Percentiles rank a stretch among this genome's conserved stretches.
phyloP scores from a whole-genome alignment of 768 basidiomycete genomes.

The Collybiopsis luxurians region DNA sequence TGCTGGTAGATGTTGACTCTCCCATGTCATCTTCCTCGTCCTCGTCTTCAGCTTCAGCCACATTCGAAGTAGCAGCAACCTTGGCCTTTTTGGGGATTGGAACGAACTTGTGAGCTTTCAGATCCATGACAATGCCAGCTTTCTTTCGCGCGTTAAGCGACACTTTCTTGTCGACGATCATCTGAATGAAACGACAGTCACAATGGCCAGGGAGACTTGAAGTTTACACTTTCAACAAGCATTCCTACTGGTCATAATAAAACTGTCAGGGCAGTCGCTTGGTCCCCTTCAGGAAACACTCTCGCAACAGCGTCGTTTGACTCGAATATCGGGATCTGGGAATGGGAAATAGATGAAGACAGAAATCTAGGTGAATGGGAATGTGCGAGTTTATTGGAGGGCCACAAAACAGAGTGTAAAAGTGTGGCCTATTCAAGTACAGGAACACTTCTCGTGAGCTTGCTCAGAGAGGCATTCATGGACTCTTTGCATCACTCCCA shows the following conservation, averaged over 20 bases:
- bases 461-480: slow-evolving; percentile 91
- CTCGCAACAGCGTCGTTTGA: slow-evolving; percentile 95
- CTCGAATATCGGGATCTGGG: slow-evolving; percentile 89
- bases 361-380: slow-evolving; percentile 73
- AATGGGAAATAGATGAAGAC: slow-evolving; percentile 48
- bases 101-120: slow-evolving; percentile 83
- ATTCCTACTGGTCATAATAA: no score
- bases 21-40: slow-evolving; percentile 55
- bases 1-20: slow-evolving; percentile 43
- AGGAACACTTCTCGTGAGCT: no score
- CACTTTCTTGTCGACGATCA: slow-evolving; percentile 88
- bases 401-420: slow-evolving; percentile 97
- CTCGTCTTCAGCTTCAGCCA: slow-evolving; percentile 53
- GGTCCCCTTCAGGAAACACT: slow-evolving; percentile 84
- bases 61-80: slow-evolving; percentile 66
- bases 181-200: slow-evolving; percentile 95
- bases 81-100: slow-evolving; percentile 82
- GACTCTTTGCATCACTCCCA: slow-evolving; percentile 74
- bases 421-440: slow-evolving; percentile 83
- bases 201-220: no score
- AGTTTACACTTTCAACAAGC: no score
- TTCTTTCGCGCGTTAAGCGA: slow-evolving; percentile 87
- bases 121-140: slow-evolving; percentile 76
- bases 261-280: slow-evolving; percentile 83
- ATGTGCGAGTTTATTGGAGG: slow-evolving; percentile 82